Evolutionary conservation across 2,329 filamentous ascomycete genomes (phyloP), one percentile per base, ranked within the genome.

Genomic region (Massarina eburnea): DNA sequence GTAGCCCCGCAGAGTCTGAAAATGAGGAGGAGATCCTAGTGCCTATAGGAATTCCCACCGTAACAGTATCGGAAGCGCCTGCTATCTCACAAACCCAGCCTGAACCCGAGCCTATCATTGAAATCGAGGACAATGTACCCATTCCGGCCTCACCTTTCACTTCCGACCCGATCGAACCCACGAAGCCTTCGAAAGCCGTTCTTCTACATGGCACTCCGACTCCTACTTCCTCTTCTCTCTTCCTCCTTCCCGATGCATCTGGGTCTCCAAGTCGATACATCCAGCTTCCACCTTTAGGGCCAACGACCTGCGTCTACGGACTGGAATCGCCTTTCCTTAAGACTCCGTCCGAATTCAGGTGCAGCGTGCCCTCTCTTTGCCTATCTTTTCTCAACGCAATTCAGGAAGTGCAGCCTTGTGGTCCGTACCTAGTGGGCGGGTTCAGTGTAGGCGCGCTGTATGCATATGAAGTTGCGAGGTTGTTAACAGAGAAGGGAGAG

Each of bases 381-480:
- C 8, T 29, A 6, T 33, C 34, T 17, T 45, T 45, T 15, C 15
- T 39, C 27, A 26, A 29, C 8, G 26, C 42, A 14, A 33, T 45
- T 12, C 42, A 45, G 24, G 17, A 18, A 6, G 27, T 45, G 17
- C 69, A 72, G 46, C 62, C 69, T 6, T 45, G 58, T 29, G 70
- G 70, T 2, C 69, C 70, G 12, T 72, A 72, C 46, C 54, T 62
- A 21, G 48, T 72, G 7, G 67, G 61, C 22, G 70, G 70, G 21
- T 71, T 64, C 62, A 70, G 67, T 7, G 58, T 58, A 20, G 70
- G 70, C 18, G 66, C 61, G 30, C 58, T 68, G 21, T 63, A 66
- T 39, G 66, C 70, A 8, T 71, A 68, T 46, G 66, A 70, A 46
- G 65, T 65, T 18, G 56, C 64, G 6, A 22, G 39, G 15, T 9